A percentile compares a stretch with the other conserved stretches of the same genome.
Conservation (phyloP, 202 grass and related monocot species). For the Tripidium arundinaceum region DNA sequence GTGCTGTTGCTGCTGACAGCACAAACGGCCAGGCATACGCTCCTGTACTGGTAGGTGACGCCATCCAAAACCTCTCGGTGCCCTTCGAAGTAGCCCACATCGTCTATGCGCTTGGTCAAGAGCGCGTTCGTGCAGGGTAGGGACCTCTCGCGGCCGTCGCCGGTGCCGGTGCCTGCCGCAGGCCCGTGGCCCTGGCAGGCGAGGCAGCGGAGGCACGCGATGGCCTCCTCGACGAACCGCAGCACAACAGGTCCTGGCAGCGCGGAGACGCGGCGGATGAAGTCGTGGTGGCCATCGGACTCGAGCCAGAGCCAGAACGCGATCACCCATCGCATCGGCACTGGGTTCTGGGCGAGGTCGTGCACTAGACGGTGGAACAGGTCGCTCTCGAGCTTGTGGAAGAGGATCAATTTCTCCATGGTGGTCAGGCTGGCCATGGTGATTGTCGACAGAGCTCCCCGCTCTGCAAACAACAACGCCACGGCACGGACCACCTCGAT, state of each 20-base stretch:
- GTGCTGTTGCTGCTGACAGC: not conserved
- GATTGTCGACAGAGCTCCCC: not conserved
- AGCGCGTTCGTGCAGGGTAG: conserved; percentile 52
- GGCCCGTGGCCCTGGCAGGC: too few species aligned
- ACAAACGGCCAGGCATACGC: conserved; percentile 45
- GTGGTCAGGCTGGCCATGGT: conserved; percentile 32
- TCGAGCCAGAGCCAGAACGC: conserved; percentile 76
- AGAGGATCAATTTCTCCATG: conserved; percentile 29
- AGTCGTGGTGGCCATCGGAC: conserved; percentile 41
- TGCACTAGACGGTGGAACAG: conserved; percentile 44
- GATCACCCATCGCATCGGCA: conserved; percentile 46
- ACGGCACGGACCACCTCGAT: not conserved
- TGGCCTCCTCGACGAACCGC: conserved; percentile 49
- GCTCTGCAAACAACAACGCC: not conserved
- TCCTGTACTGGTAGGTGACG: conserved; percentile 31
- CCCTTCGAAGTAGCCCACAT: conserved; percentile 36
- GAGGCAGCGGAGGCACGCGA: conserved; percentile 52
- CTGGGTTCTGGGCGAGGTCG: conserved; percentile 33
- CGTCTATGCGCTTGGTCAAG: conserved; percentile 32
- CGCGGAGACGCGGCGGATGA: conserved; percentile 41
- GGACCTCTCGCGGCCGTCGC: not conserved
- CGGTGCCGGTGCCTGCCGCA: too few species aligned
- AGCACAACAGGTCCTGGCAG: conserved; percentile 34
- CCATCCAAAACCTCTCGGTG: conserved; percentile 14
- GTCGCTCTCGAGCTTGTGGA: conserved; percentile 52